Base-by-base conservation (phyloP, 2,329 filamentous ascomycete genomes). In the Diaporthe eres region DNA sequence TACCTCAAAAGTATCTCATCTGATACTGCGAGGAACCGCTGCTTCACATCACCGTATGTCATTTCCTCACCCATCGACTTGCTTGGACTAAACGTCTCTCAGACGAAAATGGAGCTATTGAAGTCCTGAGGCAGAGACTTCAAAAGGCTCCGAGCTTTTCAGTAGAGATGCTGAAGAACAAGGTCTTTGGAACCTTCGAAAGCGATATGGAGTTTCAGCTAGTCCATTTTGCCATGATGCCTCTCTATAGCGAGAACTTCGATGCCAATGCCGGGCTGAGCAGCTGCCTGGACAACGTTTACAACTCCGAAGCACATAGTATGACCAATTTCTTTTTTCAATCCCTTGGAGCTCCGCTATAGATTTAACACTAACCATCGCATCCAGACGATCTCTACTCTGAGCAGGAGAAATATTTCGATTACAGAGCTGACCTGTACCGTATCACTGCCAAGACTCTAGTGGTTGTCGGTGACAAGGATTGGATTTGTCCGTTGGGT, bases 401-500 rank as follows among this genome's bases (percentile, higher is more conserved):
- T 0, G 79, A 82, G 61, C 61, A 77, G 15, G 81, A 85, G 72
- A 85, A 85, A 76, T 84, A 83, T 58, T 85, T 85, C 75, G 84
- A 85, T 71, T 85, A 85, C 74, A 79, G 80, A 2, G 76, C 80
- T 12, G 74, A 79, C 17, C 77, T 85, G 12, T 51, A 77, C 10
- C 67, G 74, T 10, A 81, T 85, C 34, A 82, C 78, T 7, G 82
- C 83, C 17, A 82, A 81, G 57, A 84, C 84, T 0, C 76, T 85
- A 47, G 81, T 85, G 2, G 73, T 85, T 13, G 83, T 85, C 4
- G 84, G 84, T 3, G 81, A 81, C 4, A 79, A 82, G 72, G 84
- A 85, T 72, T 85, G 85, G 84, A 85, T 86, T 19, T 86, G 84
- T 53, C 83, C 84, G 3, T 81, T 80, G 42, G 80, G 82, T 83